phyloP scores from a whole-genome alignment of 441 rosid genomes.

The Jatropha multifida region DNA sequence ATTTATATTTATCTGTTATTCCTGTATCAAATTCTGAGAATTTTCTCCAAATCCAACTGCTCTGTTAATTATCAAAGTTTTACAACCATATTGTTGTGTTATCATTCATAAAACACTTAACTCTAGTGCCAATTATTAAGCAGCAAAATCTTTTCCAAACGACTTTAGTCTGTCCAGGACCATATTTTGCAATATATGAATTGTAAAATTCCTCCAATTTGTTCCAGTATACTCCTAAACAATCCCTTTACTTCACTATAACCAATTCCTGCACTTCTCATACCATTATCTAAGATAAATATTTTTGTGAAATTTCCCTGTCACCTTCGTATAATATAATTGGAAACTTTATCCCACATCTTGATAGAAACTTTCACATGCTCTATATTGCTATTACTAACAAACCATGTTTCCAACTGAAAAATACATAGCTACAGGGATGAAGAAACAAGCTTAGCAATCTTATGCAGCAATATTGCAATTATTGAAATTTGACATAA shows the following conservation, averaged over 20 bases:
- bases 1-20: neutral
- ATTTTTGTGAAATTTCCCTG: neutral
- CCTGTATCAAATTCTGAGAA: neutral
- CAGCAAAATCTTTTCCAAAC: neutral
- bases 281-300: neutral
- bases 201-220: neutral
- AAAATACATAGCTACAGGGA: neutral
- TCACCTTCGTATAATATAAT: neutral
- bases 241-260: neutral
- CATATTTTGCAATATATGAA: neutral
- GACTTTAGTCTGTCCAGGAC: neutral
- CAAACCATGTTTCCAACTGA: neutral
- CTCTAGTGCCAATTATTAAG: neutral
- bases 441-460: neutral
- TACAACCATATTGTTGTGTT: neutral
- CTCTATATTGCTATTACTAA: neutral
- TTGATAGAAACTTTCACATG: neutral
- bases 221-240: neutral
- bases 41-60: conserved; percentile 9
- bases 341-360: neutral
- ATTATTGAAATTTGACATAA: neutral
- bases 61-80: neutral
- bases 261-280: too few relatives aligned
- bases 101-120: neutral
- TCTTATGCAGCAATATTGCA: neutral